Evolutionary conservation across 176 grass and related monocot genomes (phyloP).

Genomic region (Musa beccarii): DNA sequence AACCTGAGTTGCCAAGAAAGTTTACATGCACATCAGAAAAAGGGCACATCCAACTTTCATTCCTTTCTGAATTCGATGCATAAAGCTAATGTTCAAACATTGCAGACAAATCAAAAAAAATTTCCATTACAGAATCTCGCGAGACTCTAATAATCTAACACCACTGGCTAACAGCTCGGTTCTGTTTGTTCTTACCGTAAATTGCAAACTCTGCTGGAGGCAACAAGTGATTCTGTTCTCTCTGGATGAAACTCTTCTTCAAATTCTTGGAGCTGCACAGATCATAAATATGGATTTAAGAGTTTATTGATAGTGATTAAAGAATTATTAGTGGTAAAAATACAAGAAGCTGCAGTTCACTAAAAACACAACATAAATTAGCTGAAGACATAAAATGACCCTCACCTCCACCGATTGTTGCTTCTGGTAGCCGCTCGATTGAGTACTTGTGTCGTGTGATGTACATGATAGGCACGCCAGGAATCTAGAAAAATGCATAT

Average conservation of each 20-base stretch:
- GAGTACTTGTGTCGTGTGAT: conserved; percentile 75
- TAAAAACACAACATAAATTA: not conserved
- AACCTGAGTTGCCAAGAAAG: too few species aligned
- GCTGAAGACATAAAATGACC: conserved; percentile 1
- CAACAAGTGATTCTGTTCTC: not conserved
- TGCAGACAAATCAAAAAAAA: not conserved
- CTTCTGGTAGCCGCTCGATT: conserved; percentile 78
- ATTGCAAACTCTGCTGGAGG: not conserved
- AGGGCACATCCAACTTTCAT: not conserved
- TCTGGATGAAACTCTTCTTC: conserved; percentile 2
- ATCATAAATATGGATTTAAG: not conserved
- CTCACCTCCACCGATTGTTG: conserved; percentile 76
- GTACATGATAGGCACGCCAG: conserved; percentile 88
- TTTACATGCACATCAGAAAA: not conserved
- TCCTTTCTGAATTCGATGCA: not conserved
- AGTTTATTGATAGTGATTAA: conserved; percentile 4
- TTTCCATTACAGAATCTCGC: not conserved
- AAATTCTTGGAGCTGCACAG: conserved; percentile 68
- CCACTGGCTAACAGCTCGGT: not conserved
- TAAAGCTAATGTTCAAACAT: not conserved
- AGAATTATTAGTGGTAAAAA: not conserved
- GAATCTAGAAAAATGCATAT: conserved; percentile 40
- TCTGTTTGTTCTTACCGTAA: not conserved
- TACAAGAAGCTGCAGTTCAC: too few species aligned
- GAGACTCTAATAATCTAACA: not conserved